Conservation (phyloP, 169 alveolate genomes). For the Cryptosporidium felis region DNA sequence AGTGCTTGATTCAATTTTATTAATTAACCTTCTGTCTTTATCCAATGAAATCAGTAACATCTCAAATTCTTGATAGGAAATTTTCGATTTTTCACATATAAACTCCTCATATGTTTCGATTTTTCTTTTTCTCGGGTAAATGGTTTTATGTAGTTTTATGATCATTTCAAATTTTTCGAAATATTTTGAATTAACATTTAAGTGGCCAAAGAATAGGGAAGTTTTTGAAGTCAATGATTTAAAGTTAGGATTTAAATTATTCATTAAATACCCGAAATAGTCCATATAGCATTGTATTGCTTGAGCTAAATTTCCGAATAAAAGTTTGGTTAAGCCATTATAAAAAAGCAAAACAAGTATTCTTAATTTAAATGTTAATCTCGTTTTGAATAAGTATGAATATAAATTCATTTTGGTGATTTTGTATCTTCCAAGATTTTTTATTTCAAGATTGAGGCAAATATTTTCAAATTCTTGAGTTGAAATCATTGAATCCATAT, state of each 20-base stretch:
- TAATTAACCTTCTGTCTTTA: background rate
- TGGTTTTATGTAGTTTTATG: background rate
- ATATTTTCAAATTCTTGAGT: constrained; percentile 2
- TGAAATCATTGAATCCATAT: constrained; percentile 5
- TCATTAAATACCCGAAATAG: too few species aligned
- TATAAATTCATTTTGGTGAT: background rate
- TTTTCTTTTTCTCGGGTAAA: background rate
- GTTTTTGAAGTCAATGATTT: too few species aligned
- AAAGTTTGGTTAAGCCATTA: too few species aligned
- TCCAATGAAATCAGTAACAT: constrained; percentile 18
- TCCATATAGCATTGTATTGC: too few species aligned
- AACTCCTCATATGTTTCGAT: background rate
- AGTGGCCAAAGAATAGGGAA: too few species aligned
- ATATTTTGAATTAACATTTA: background rate
- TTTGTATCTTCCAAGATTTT: background rate
- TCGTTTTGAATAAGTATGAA: background rate
- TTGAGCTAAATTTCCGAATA: too few species aligned
- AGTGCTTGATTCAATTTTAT: background rate
- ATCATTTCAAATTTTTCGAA: background rate
- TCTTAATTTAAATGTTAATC: background rate
- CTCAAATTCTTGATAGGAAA: constrained; percentile 33
- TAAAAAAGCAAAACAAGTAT: background rate
- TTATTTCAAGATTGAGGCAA: constrained; percentile 12
- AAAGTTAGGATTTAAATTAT: too few species aligned
- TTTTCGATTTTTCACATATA: background rate